Evolutionary conservation across 2,329 filamentous ascomycete species (phyloP).

Genomic region (Clonostachys rhizophaga): DNA sequence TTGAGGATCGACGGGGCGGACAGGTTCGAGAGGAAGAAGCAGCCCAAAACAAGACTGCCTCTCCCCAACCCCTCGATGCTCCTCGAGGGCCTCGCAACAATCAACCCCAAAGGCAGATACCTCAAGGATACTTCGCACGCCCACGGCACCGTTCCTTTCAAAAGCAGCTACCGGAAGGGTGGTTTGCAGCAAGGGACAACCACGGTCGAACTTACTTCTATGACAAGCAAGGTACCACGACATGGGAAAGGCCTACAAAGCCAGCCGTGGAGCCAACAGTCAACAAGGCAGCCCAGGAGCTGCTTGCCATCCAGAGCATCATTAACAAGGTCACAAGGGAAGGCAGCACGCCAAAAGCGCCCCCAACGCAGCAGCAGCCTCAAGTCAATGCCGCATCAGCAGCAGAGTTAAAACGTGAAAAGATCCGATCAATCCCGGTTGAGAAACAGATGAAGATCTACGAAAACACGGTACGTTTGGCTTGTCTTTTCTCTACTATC

Average conservation of each 20-base stretch:
- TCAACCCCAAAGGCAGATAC: constrained; percentile 46
- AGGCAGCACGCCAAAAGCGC: constrained; percentile 37
- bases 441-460: constrained; percentile 96
- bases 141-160: constrained; percentile 50
- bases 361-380: constrained; percentile 57
- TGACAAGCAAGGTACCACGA: constrained; percentile 69
- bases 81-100: constrained; percentile 58
- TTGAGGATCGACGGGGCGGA: constrained; percentile 54
- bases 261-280: constrained; percentile 60
- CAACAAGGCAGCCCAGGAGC: constrained; percentile 56
- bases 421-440: constrained; percentile 63
- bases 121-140: constrained; percentile 41
- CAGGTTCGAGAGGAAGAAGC: constrained; percentile 34
- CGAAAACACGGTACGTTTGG: constrained; percentile 74
- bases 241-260: constrained; percentile 74
- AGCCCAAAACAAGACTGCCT: constrained; percentile 30
- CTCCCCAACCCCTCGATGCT: constrained; percentile 42
- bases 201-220: constrained; percentile 83
- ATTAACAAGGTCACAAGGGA: constrained; percentile 80
- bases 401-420: constrained; percentile 50
- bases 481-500: constrained; percentile 3
- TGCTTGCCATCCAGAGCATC: constrained; percentile 76
- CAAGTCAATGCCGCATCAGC: background rate
- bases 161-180: constrained; percentile 70
- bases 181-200: constrained; percentile 71